Percentiles rank a stretch among this genome's conserved stretches.
These are phyloP conservation scores for Xylariaceae sp. DNA, from an alignment of 2,329 filamentous ascomycete genomes.

Conservation along the genomic window DNA sequence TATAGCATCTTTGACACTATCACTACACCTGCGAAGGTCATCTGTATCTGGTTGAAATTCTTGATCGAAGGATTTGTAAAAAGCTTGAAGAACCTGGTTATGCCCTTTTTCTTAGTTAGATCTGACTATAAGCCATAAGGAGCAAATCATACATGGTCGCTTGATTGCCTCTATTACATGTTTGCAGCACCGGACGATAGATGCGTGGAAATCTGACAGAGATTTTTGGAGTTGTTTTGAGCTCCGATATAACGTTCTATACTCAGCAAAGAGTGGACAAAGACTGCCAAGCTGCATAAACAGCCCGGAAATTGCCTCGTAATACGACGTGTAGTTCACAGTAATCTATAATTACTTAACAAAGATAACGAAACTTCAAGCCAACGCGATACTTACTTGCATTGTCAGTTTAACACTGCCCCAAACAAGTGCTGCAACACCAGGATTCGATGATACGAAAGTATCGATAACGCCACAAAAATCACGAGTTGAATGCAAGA, in stretches of 20 bases:
- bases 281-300: conserved; percentile 45
- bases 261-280: conserved; percentile 47
- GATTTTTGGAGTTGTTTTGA: conserved; percentile 44
- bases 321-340: conserved; percentile 48
- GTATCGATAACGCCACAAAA: conserved; percentile 48
- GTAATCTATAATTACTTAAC: conserved; percentile 40
- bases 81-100: conserved; percentile 25
- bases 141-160: conserved; percentile 35
- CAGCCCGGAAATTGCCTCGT: conserved; percentile 46
- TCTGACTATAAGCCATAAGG: too few species aligned
- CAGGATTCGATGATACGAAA: conserved; percentile 46
- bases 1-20: conserved; percentile 37
- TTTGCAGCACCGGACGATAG: conserved; percentile 46
- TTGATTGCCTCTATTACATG: conserved; percentile 40
- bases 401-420: conserved; percentile 52
- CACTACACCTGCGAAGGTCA: conserved; percentile 29
- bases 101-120: conserved; percentile 28
- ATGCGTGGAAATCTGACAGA: conserved; percentile 45
- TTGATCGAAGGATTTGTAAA: conserved; percentile 40
- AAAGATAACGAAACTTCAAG: too few species aligned
- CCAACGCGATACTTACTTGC: conserved; percentile 41
- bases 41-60: conserved; percentile 38
- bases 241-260: conserved; percentile 45
- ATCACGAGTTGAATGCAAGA: conserved; percentile 47
- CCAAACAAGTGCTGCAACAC: conserved; percentile 51